These are phyloP conservation scores for Funneliformis mosseae DNA, from an alignment of 192 early-diverging fungal species.

Conservation along the genomic window DNA sequence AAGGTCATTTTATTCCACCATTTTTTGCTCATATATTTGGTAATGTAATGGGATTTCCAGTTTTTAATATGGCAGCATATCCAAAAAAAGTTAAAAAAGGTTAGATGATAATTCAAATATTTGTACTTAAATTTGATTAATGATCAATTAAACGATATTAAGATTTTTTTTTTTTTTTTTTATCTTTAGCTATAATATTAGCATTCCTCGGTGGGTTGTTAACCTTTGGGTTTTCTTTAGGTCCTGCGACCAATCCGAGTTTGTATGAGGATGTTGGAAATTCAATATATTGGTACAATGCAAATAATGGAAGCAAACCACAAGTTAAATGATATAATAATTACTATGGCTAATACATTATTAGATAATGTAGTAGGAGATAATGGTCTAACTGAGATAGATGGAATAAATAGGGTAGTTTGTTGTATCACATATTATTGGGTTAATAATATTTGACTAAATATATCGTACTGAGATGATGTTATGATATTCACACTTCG, in stretches of 20 bases:
- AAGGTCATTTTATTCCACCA: constrained; percentile 51
- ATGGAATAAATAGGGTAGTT: too few species aligned
- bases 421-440: too few species aligned
- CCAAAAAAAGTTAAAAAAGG: not conserved
- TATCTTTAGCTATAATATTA: not conserved
- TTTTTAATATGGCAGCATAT: not conserved
- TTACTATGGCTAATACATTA: too few species aligned
- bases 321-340: too few species aligned
- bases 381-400: too few species aligned
- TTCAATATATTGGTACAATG: not conserved
- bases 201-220: not conserved
- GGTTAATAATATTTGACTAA: too few species aligned
- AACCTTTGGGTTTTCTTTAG: not conserved
- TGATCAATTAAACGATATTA: too few species aligned
- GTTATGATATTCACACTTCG: too few species aligned
- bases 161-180: not conserved
- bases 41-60: constrained; percentile 79
- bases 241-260: not conserved
- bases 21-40: constrained; percentile 70
- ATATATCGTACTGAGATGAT: too few species aligned
- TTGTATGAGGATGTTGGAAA: not conserved
- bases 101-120: not conserved
- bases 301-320: not conserved
- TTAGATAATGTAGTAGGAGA: too few species aligned
- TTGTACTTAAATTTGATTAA: not conserved